Evolutionary conservation across 2,329 filamentous ascomycete genomes (phyloP).

Genomic region (Cercospora sp.): DNA sequence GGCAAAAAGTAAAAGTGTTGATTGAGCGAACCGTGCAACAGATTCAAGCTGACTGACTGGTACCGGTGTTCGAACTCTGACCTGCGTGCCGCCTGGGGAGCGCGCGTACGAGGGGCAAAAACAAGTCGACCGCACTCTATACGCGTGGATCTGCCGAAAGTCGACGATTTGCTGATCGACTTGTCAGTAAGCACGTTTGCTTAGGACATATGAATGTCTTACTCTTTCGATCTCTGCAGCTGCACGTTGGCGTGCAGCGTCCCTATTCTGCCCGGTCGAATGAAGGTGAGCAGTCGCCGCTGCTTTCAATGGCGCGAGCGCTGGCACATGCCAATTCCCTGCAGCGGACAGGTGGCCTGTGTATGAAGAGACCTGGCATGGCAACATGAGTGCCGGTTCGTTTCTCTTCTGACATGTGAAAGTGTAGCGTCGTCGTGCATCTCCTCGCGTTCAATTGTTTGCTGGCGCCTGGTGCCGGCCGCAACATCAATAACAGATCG

Average conservation of each 20-base stretch:
- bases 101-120: neutral
- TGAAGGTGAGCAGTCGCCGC: neutral
- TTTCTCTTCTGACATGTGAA: neutral
- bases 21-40: neutral
- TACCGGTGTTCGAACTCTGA: neutral
- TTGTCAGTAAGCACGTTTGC: neutral
- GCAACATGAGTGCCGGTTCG: neutral
- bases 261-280: neutral
- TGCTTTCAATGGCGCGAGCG: neutral
- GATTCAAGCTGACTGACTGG: neutral
- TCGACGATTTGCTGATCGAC: neutral
- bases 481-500: neutral
- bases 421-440: neutral
- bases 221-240: too few species aligned
- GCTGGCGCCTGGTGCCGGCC: neutral
- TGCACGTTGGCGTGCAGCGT: too few species aligned
- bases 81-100: neutral
- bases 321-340: neutral
- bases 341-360: neutral
- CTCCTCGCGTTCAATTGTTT: neutral
- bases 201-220: neutral
- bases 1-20: neutral
- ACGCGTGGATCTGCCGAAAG: neutral
- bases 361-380: neutral
- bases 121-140: neutral